phyloP scores from a whole-genome alignment of 179 eudicot species.

The Silene vulgaris region DNA sequence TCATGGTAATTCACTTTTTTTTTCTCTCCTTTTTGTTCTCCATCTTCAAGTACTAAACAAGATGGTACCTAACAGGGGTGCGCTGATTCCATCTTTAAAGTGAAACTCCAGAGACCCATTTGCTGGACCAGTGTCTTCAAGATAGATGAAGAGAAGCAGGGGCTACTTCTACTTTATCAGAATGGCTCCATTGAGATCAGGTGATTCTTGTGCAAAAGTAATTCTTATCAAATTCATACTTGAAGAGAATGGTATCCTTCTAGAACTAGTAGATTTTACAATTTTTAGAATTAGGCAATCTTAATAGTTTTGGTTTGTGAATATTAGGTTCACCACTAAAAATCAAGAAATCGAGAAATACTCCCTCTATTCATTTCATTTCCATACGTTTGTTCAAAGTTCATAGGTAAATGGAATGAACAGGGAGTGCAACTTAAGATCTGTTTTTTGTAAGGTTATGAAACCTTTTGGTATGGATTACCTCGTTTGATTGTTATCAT shows the following conservation, averaged over 20 bases:
- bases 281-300: background rate
- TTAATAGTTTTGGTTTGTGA: background rate
- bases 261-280: background rate
- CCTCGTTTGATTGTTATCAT: conserved; percentile 1
- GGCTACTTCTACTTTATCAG: conserved; percentile 55
- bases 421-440: background rate
- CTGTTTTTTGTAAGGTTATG: background rate
- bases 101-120: conserved; percentile 51
- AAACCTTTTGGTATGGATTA: background rate
- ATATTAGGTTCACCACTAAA: background rate
- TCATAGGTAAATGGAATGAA: too few relatives aligned
- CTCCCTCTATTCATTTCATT: background rate
- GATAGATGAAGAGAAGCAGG: conserved; percentile 45
- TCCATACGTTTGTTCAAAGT: too few relatives aligned
- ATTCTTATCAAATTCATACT: background rate
- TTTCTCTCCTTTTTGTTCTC: conserved; percentile 4
- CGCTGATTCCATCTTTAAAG: conserved; percentile 44
- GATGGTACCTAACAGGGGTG: conserved; percentile 47
- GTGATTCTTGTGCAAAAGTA: conserved; percentile 31
- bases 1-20: background rate
- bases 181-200: conserved; percentile 72
- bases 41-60: conserved; percentile 8
- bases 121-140: conserved; percentile 61
- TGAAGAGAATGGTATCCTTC: conserved; percentile 14
- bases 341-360: background rate